phyloP scores from a whole-genome alignment of 257 asterid species.

The Verbena officinalis region DNA sequence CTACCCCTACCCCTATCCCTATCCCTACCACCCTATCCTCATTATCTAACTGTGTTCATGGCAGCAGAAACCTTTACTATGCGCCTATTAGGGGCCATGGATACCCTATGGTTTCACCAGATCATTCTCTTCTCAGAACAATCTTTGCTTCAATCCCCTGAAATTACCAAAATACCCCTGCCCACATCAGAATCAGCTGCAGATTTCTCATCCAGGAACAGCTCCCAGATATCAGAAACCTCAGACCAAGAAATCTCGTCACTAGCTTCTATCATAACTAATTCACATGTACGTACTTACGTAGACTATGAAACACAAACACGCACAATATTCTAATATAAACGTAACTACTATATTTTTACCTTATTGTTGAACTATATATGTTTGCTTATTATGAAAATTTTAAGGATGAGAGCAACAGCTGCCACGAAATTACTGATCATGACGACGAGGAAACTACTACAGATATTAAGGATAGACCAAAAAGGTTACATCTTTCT shows the following conservation, averaged over 20 bases:
- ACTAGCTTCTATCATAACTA: not conserved
- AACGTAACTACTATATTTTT: not conserved
- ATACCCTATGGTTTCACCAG: slow-evolving; percentile 61
- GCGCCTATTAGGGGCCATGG: slow-evolving; percentile 48
- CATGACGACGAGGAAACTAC: slow-evolving; percentile 12
- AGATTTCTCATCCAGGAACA: slow-evolving; percentile 15
- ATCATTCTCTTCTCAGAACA: slow-evolving; percentile 37
- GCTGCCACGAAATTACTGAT: slow-evolving; percentile 27
- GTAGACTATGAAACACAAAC: not conserved
- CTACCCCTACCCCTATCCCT: not conserved
- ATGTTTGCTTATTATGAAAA: slow-evolving; percentile 9
- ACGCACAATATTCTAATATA: too few species aligned
- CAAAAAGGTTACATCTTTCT: slow-evolving; percentile 16
- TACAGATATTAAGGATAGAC: slow-evolving; percentile 23
- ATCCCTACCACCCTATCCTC: not conserved
- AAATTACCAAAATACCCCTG: not conserved
- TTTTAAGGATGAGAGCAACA: slow-evolving; percentile 41
- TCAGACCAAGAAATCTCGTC: slow-evolving; percentile 30
- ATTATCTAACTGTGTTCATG: slow-evolving; percentile 28
- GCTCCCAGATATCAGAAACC: slow-evolving; percentile 19
- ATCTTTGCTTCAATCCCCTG: not conserved
- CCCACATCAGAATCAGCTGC: slow-evolving; percentile 26
- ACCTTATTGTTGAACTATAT: slow-evolving; percentile 8
- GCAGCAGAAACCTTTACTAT: slow-evolving; percentile 41
- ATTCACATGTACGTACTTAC: slow-evolving; percentile 32